Conservation (phyloP, 768 basidiomycete genomes). For the Calocera cornea region DNA sequence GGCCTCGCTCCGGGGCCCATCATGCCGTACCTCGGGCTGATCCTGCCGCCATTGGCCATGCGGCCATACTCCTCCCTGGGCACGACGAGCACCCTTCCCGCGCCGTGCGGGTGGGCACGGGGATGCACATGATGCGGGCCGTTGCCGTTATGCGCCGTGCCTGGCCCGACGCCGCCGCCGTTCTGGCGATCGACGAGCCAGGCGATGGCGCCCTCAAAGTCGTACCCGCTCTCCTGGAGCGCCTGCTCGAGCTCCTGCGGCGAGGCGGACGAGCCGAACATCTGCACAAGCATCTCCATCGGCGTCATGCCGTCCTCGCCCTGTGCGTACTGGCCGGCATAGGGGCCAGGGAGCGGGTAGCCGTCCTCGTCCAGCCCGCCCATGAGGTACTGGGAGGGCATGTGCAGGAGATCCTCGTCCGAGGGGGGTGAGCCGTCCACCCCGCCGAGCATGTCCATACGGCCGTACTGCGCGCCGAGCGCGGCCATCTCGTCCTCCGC, state of each 20-base stretch:
- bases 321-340: conserved; percentile 14
- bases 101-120: conserved; percentile 43
- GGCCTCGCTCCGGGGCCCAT: conserved; percentile 19
- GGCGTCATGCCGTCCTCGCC: conserved; percentile 57
- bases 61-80: conserved; percentile 35
- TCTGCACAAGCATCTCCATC: conserved; percentile 85
- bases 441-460: conserved; percentile 2
- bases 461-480: background rate
- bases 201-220: conserved; percentile 92
- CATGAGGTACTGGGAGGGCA: conserved; percentile 7
- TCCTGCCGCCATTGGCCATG: conserved; percentile 15
- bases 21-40: conserved; percentile 15
- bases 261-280: conserved; percentile 82
- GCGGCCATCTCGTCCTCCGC: conserved; percentile 5
- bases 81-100: conserved; percentile 53
- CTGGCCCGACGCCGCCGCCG: conserved; percentile 33
- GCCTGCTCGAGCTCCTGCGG: conserved; percentile 91
- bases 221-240: conserved; percentile 71
- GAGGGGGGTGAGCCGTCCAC: conserved; percentile 11
- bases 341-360: conserved; percentile 11
- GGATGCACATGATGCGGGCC: conserved; percentile 22
- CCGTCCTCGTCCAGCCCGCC: conserved; percentile 9
- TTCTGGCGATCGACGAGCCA: conserved; percentile 66
- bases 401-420: conserved; percentile 8
- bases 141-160: conserved; percentile 23